Conservation (phyloP, 2,329 filamentous ascomycete genomes). For the Fusarium ramigenum region DNA sequence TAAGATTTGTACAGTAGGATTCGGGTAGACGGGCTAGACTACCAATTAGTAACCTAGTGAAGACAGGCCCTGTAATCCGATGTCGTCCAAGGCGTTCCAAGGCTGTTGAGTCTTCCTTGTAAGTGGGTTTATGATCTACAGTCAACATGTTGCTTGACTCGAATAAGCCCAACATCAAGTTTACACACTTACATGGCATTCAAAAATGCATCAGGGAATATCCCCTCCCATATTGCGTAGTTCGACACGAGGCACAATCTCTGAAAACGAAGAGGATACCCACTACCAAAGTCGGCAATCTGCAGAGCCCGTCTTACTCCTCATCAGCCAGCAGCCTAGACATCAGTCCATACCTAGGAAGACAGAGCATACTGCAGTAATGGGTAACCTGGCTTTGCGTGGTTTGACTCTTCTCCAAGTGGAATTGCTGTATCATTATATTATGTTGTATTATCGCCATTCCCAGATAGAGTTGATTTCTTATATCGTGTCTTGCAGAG, state of each 20-base stretch:
- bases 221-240: neutral
- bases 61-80: neutral
- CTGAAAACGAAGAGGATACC: neutral
- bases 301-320: conserved; percentile 9
- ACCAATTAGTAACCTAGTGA: neutral
- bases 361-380: neutral
- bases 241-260: neutral
- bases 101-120: neutral
- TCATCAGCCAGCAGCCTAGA: conserved; percentile 12
- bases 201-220: neutral
- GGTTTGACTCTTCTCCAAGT: neutral
- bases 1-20: neutral
- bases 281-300: neutral
- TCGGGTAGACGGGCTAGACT: neutral
- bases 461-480: neutral
- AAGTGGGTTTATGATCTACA: neutral
- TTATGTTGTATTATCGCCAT: neutral
- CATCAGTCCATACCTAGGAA: neutral
- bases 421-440: neutral
- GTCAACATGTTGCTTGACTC: neutral
- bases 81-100: neutral
- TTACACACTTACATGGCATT: too few species aligned
- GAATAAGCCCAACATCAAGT: neutral
- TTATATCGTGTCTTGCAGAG: neutral
- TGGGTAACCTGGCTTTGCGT: neutral